A percentile compares a stretch with the other conserved stretches of the same genome.
Evolutionary conservation across 768 basidiomycete species (phyloP).

Genomic region (Phanerochaete sordida): DNA sequence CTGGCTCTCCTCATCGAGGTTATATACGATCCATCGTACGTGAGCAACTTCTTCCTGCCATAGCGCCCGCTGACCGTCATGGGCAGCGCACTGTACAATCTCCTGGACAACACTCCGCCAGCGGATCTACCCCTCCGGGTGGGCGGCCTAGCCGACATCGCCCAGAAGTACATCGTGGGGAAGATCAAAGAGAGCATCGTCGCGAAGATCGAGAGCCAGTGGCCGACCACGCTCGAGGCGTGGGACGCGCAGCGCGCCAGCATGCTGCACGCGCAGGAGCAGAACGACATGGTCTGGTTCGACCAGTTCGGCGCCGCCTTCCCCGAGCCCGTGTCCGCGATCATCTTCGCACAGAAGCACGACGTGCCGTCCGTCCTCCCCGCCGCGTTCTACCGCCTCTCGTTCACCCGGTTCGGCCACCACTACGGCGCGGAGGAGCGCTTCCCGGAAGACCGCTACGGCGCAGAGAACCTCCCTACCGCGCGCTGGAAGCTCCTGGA

Average conservation of each 20-base stretch:
- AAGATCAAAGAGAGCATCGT: not conserved
- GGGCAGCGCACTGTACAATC: not conserved
- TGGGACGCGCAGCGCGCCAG: not conserved
- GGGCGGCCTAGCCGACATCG: not conserved
- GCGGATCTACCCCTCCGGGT: not conserved
- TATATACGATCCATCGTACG: constrained; percentile 8
- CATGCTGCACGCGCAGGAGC: not conserved
- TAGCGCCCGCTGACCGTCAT: not conserved
- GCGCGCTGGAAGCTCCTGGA: too few species aligned
- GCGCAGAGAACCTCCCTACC: too few species aligned
- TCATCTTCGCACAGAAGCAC: constrained; percentile 9
- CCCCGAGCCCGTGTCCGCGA: constrained; percentile 10
- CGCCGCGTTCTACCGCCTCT: constrained; percentile 18
- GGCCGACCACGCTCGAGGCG: not conserved
- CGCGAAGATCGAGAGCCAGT: not conserved
- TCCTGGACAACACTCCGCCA: not conserved
- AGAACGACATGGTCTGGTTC: too few species aligned
- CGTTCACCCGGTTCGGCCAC: too few species aligned
- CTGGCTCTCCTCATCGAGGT: not conserved
- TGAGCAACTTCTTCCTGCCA: not conserved
- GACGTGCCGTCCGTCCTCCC: constrained; percentile 11
- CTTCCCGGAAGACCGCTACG: too few species aligned
- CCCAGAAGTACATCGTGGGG: not conserved
- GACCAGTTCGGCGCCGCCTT: not conserved
- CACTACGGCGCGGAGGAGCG: too few species aligned